Base-by-base conservation (phyloP, 768 basidiomycete genomes). In the Mycena sanguinolenta region DNA sequence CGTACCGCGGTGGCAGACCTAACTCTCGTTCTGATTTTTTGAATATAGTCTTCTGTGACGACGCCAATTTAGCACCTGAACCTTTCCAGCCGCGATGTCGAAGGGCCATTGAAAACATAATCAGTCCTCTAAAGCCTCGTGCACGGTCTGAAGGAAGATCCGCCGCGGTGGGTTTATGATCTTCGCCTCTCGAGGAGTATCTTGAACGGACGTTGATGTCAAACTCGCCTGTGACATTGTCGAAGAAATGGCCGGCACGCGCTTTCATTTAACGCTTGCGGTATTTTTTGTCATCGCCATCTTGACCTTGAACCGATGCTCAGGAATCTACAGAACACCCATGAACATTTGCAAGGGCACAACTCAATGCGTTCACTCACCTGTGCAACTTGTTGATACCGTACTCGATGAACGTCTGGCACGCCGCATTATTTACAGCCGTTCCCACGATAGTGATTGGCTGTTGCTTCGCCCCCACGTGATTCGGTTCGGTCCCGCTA, bases 101-200 rank as follows among this genome's bases (percentile, higher is more conserved):
- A 78, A 0, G 89, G 90, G 2, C 86, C 82, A 58, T 87, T 79
- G 0, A 92, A 91, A 17, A 91, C 87, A 74, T 91, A 93, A 0
- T 92, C 93, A 5, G 69, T 89, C 84, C 75, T 93, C 92, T 5
- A 94, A 82, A 0, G 92, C 92, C 65, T 91, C 86, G 62, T 92
- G 87, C 6, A 90, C 90, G 3, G 87, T 84, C 44, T 91, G 91
- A 19, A 94, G 83, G 6, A 94, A 80, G 38, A 94, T 73, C 6
- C 92, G 86, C 71, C 93, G 92, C 72, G 93, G 92, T 9, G 93
- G 92, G 74, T 93, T 91, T 91, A 93, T 93, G 77, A 83, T 88
- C 69, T 81, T 87, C 17, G 93, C 92, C 78, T 94, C 92, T 7
- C 92, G 87, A 2, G 93, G 92, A 46, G 89, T 91, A 92, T 87